Percentiles rank a stretch among this genome's conserved stretches.
Conservation (phyloP, 257 asterid genomes). For the Verbascum thapsus region DNA sequence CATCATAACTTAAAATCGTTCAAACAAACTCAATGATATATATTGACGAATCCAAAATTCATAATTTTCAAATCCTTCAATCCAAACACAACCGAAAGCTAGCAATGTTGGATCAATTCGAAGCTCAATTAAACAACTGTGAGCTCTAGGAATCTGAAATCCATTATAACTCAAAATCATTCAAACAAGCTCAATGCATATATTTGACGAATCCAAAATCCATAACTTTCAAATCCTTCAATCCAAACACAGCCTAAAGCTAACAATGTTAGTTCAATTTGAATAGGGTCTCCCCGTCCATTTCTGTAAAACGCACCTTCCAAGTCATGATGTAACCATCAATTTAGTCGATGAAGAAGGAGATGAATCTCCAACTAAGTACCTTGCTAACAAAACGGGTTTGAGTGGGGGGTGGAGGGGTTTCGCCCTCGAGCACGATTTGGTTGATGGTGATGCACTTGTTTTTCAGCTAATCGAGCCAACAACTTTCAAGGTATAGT, state of each 20-base stretch:
- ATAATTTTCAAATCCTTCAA: too few species aligned
- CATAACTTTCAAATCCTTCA: too few species aligned
- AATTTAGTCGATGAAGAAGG: slow-evolving; percentile 56
- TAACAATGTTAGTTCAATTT: background rate
- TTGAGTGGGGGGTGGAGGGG: slow-evolving; percentile 87
- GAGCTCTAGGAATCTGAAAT: too few species aligned
- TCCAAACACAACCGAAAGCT: too few species aligned
- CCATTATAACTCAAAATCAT: too few species aligned
- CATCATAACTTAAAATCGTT: too few species aligned
- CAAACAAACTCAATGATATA: too few species aligned
- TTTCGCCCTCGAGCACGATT: slow-evolving; percentile 50
- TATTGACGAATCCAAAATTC: too few species aligned
- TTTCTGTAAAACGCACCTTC: slow-evolving; percentile 55
- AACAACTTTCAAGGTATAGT: slow-evolving; percentile 57
- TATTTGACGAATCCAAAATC: too few species aligned
- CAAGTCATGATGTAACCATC: slow-evolving; percentile 36
- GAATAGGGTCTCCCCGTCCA: slow-evolving; percentile 51
- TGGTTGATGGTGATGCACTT: slow-evolving; percentile 68
- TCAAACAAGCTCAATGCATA: too few species aligned
- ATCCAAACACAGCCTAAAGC: too few species aligned
- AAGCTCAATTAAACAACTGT: too few species aligned
- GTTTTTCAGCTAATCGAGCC: slow-evolving; percentile 55
- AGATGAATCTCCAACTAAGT: slow-evolving; percentile 39
- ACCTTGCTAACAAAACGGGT: slow-evolving; percentile 48
- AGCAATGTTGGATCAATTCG: background rate